Evolutionary conservation across 129 eudicot species (phyloP).

Genomic region (Flaveria ramosissima): DNA sequence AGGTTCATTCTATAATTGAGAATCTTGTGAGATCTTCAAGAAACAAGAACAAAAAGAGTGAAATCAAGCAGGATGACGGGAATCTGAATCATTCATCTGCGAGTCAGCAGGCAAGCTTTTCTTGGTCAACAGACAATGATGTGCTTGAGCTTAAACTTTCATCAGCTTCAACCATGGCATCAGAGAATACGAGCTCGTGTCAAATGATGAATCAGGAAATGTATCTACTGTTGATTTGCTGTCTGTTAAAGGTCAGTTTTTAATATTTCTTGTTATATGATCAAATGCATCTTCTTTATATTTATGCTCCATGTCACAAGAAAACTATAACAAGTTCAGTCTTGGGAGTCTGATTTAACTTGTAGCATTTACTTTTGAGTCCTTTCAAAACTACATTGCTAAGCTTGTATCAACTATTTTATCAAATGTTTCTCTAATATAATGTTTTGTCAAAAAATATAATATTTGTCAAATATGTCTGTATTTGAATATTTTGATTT

Average conservation of each 20-base stretch:
- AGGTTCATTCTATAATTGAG: conserved; percentile 90
- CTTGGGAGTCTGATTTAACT: neutral
- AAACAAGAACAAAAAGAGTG: conserved; percentile 39
- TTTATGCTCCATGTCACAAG: neutral
- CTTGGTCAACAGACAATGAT: conserved; percentile 41
- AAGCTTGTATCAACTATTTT: neutral
- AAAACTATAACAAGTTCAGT: neutral
- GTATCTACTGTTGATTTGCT: conserved; percentile 62
- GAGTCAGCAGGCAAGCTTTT: conserved; percentile 25
- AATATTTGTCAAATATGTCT: neutral
- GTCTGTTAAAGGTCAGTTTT: conserved; percentile 68
- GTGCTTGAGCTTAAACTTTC: conserved; percentile 57
- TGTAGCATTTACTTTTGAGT: neutral
- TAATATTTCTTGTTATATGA: neutral
- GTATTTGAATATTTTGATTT: neutral
- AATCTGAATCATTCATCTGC: conserved; percentile 19
- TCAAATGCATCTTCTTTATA: neutral
- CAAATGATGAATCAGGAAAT: conserved; percentile 63
- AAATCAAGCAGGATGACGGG: conserved; percentile 36
- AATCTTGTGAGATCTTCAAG: conserved; percentile 73
- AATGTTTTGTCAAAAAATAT: neutral
- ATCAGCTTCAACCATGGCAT: conserved; percentile 48
- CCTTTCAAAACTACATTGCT: neutral
- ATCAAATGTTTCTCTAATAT: neutral
- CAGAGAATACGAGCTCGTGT: conserved; percentile 58